Evolutionary conservation across 441 rosid genomes (phyloP), one percentile per base, ranked within the genome.

Genomic region (Omphalea diandra): DNA sequence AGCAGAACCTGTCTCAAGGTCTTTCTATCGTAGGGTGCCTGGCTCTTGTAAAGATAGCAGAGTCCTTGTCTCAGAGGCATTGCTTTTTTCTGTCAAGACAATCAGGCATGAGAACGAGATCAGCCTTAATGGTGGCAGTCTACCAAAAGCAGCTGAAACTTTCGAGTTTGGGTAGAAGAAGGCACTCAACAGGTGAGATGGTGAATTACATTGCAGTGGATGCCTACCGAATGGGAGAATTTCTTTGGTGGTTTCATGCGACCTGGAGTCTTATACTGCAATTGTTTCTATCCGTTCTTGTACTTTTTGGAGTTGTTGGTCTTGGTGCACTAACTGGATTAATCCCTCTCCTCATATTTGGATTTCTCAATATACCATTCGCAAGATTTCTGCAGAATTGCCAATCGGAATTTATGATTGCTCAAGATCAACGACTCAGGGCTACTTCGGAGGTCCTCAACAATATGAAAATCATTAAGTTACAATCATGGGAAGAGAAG

Each of bases 401-500:
- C 62, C 98, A 90, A 72, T 79, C 84, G 1, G 81, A 84, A 69
- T 83, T 94, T 68, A 94, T 91, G 98, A 67, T 78, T 4, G 86
- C 97, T 3, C 97, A 94, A 65, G 97, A 91, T 31, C 84, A 87
- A 75, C 76, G 97, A 31, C 78, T 90, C 3, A 80, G 96, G 65
- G 74, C 87, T 36, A 91, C 93, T 50, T 89, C 98, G 44, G 98
- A 94, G 81, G 85, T 91, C 81, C 73, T 91, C 24, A 94, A 94
- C 76, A 87, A 76, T 74, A 88, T 91, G 92, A 94, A 91, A 81
- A 83, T 94, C 79, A 91, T 94, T 63, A 94, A 94, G 83, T 58
- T 94, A 61, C 98, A 94, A 53, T 87, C 98, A 3, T 94, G 97
- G 98, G 98, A 90, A 80, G 93, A 86, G 38, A 87, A 87, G 65